These are phyloP conservation scores for Anacardium occidentale DNA, from an alignment of 345 rosid genomes.

Conservation along the genomic window DNA sequence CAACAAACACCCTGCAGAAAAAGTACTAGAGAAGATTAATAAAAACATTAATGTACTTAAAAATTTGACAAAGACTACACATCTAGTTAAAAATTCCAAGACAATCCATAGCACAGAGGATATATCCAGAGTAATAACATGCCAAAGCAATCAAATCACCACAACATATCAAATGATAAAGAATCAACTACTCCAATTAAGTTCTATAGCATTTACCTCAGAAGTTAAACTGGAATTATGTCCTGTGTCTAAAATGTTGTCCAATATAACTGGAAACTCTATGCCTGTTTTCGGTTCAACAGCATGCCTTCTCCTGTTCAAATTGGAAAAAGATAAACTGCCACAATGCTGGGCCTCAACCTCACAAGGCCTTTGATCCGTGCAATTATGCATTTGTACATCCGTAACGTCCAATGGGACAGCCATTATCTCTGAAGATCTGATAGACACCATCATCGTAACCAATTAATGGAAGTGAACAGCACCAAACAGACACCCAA, in stretches of 20 bases:
- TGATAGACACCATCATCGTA: slow-evolving; percentile 23
- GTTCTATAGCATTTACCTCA: slow-evolving; percentile 46
- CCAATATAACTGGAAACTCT: slow-evolving; percentile 67
- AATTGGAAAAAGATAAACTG: slow-evolving; percentile 48
- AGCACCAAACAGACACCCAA: not conserved
- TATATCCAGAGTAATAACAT: not conserved
- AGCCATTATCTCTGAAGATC: slow-evolving; percentile 51
- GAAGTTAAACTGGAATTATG: slow-evolving; percentile 43
- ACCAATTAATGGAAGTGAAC: not conserved
- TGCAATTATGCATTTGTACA: slow-evolving; percentile 30
- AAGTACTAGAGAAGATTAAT: not conserved
- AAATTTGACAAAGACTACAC: not conserved
- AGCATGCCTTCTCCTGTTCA: slow-evolving; percentile 47
- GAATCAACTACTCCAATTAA: not conserved
- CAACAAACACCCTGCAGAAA: not conserved
- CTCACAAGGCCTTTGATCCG: slow-evolving; percentile 57
- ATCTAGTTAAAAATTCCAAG: not conserved
- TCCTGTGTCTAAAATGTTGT: slow-evolving; percentile 33
- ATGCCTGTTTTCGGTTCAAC: slow-evolving; percentile 83
- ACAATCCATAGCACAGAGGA: not conserved
- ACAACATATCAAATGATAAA: slow-evolving; percentile 8
- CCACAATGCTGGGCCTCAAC: slow-evolving; percentile 42
- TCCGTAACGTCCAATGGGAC: slow-evolving; percentile 42
- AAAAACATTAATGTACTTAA: not conserved
- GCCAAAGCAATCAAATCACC: not conserved